Conservation (phyloP, 2,329 filamentous ascomycete species). For the Colletotrichum viniferum region DNA sequence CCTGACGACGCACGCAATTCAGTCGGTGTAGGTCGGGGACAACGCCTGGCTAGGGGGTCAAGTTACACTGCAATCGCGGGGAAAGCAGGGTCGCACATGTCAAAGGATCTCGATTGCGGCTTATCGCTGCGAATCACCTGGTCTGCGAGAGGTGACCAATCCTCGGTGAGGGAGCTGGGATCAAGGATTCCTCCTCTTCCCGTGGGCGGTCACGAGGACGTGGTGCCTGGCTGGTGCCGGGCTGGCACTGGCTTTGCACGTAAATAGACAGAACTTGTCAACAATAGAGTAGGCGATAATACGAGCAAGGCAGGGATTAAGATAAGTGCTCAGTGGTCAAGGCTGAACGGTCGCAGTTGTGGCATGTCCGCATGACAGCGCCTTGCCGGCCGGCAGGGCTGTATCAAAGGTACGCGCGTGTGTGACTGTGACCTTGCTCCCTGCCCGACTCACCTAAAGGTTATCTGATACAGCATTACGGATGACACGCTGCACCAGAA, state of each 20-base stretch:
- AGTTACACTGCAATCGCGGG: not conserved
- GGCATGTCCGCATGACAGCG: conserved; percentile 8
- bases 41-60: not conserved
- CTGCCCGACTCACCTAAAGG: not conserved
- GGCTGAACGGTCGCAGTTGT: not conserved
- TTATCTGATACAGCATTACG: not conserved
- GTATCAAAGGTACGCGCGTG: not conserved
- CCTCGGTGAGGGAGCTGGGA: conserved; percentile 3
- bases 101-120: conserved; percentile 12
- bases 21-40: not conserved
- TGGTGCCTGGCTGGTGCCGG: not conserved
- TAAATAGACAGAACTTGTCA: not conserved
- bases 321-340: not conserved
- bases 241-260: not conserved
- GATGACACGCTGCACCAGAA: not conserved
- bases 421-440: not conserved
- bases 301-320: not conserved
- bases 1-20: not conserved
- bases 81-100: not conserved
- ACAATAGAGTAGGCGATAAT: not conserved
- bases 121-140: conserved; percentile 8
- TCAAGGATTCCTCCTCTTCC: not conserved
- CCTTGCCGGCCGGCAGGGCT: not conserved
- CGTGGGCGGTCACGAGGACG: conserved; percentile 6
- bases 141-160: not conserved